Evolutionary conservation across 2,329 filamentous ascomycete genomes (phyloP), one percentile per base, ranked within the genome.

Genomic region (Sclerotinia trifoliorum): DNA sequence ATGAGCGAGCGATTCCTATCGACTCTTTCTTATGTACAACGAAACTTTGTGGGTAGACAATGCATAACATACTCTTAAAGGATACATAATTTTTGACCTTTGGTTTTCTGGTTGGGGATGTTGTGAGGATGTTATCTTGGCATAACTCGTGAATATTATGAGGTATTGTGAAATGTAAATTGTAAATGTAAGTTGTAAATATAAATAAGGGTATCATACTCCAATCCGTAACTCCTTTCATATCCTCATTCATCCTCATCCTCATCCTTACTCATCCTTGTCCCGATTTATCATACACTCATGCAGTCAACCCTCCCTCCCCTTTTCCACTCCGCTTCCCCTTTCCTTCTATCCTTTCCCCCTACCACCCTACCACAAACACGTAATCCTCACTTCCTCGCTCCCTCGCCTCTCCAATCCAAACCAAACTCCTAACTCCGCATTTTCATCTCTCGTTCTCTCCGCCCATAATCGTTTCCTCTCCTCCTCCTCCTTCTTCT

Each of bases 21-120:
- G 60, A 24, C 60, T 62, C 39, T 75, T 74, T 76, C 73, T 72
- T 76, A 74, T 76, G 75, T 76, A 75, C 74, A 71, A 77, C 71
- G 74, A 77, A 49, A 39, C 69, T 68, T 71, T 71, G 71, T 66
- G 73, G 70, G 72, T 74, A 73, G 68, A 74, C 71, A 84, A 85
- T 68, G 60, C 70, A 71, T 71, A 60, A 69, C 62, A 69, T 51
- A 70, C 68, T 49, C 54, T 63, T 61, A 58, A 68, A 24, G 60
- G 55, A 46, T 51, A 49, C 15, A 39, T 65, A 54, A 35, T 64
- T n/a, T 46, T 60, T 68, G n/a, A 8, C 7, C 24, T 21, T 13
- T 51, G n/a, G 10, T 32, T 55, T 7, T 60, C n/a, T 7, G n/a
- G 17, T 6, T 6, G 11, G 35, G 19, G 24, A 49, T 29, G 54